Conservation (phyloP, 2,329 filamentous ascomycete species). For the Teratosphaeria viscida region DNA sequence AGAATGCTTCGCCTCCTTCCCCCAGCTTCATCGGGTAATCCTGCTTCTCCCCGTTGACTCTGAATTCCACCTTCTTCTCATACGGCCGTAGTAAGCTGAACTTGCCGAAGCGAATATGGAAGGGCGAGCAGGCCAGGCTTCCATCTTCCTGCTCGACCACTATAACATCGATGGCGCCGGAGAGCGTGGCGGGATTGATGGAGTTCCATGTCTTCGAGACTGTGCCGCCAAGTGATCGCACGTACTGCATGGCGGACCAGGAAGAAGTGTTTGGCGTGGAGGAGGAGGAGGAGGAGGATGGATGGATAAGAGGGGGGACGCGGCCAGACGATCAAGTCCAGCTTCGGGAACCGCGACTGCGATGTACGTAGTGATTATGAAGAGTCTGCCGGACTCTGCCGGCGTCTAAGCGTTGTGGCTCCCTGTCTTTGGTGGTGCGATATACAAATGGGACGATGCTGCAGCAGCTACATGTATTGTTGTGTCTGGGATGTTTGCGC, state of each 20-base stretch:
- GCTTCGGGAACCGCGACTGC: background rate
- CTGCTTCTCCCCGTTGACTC: slow-evolving; percentile 84
- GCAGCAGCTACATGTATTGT: background rate
- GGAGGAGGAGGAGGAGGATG: background rate
- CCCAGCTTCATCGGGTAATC: slow-evolving; percentile 97
- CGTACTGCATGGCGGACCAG: slow-evolving; percentile 76
- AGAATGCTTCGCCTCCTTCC: slow-evolving; percentile 95
- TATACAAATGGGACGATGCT: background rate
- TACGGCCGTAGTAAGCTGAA: slow-evolving; percentile 90
- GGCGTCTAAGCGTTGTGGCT: background rate
- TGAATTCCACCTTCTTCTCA: slow-evolving; percentile 98
- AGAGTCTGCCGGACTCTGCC: background rate
- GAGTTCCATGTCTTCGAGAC: slow-evolving; percentile 99
- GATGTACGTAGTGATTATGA: background rate
- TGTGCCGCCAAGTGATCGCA: slow-evolving; percentile 85
- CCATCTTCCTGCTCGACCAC: slow-evolving; percentile 94
- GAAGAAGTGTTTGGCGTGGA: background rate
- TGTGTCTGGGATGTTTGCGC: background rate
- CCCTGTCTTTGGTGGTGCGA: background rate
- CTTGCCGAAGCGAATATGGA: slow-evolving; percentile 98
- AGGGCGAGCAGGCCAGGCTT: slow-evolving; percentile 79
- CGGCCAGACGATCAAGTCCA: background rate
- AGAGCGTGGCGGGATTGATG: slow-evolving; percentile 94
- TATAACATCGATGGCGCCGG: slow-evolving; percentile 96
- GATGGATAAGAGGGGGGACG: background rate